phyloP scores from a whole-genome alignment of 306 rosid genomes.

The Carpinus viminea region DNA sequence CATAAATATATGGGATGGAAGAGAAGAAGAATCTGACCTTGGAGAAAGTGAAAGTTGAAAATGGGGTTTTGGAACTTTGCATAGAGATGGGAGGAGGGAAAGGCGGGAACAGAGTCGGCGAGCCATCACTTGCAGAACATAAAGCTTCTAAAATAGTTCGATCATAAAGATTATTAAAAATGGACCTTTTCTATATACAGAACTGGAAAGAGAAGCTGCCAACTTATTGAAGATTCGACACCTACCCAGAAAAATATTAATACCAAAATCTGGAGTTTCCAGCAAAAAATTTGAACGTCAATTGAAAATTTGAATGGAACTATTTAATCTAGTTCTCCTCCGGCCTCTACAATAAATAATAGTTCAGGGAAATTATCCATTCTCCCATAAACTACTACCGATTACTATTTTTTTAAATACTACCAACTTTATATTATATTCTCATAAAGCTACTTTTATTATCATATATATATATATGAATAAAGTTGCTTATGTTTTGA shows the following conservation, averaged over 20 bases:
- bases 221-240: background rate
- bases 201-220: background rate
- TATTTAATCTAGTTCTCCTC: too few species aligned
- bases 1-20: background rate
- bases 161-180: background rate
- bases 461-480: too few species aligned
- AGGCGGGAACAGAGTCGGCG: slow-evolving; percentile 41
- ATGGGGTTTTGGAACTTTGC: slow-evolving; percentile 32
- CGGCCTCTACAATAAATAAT: too few species aligned
- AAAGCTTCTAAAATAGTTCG: background rate
- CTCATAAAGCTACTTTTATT: too few species aligned
- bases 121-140: slow-evolving; percentile 33
- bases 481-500: too few species aligned
- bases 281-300: too few species aligned
- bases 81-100: slow-evolving; percentile 28
- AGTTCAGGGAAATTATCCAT: too few species aligned
- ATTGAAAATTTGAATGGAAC: too few species aligned
- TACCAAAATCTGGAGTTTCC: too few species aligned
- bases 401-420: too few species aligned
- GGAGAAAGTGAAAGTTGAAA: slow-evolving; percentile 34
- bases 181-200: background rate
- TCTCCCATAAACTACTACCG: too few species aligned
- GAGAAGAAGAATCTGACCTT: slow-evolving; percentile 38
- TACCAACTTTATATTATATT: too few species aligned
- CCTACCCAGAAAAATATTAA: background rate